These are phyloP conservation scores for Pestalotiopsis sp. DNA, from an alignment of 2,329 filamentous ascomycete genomes.

Conservation along the genomic window DNA sequence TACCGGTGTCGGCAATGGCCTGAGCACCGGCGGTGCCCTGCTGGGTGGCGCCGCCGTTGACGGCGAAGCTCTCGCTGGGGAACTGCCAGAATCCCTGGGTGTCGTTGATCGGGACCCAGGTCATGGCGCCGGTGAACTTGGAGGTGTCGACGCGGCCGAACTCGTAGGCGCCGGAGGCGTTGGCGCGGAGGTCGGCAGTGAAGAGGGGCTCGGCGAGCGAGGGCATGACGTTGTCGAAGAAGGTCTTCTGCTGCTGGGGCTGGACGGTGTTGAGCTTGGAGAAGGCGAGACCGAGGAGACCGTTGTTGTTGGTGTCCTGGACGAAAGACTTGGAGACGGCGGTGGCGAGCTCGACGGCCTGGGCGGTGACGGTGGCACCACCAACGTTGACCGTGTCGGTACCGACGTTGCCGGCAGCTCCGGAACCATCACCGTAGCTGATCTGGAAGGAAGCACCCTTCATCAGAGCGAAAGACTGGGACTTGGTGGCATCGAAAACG, in stretches of 20 bases:
- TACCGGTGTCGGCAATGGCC: constrained; percentile 60
- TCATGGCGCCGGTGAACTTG: constrained; percentile 36
- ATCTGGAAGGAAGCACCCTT: constrained; percentile 32
- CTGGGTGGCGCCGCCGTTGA: constrained; percentile 35
- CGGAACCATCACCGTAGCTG: constrained; percentile 36
- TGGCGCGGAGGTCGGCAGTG: constrained; percentile 35
- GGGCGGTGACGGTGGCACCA: constrained; percentile 30
- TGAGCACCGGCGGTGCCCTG: constrained; percentile 40
- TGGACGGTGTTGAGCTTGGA: constrained; percentile 34
- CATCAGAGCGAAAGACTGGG: constrained; percentile 31
- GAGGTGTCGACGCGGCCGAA: constrained; percentile 37
- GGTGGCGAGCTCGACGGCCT: constrained; percentile 34
- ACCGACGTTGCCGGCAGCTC: constrained; percentile 33
- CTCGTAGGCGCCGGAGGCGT: constrained; percentile 38
- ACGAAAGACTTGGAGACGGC: constrained; percentile 33
- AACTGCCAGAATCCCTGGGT: constrained; percentile 41
- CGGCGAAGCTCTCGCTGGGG: constrained; percentile 32
- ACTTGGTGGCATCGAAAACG: constrained; percentile 29
- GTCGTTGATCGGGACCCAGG: constrained; percentile 34
- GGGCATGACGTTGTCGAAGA: constrained; percentile 35
- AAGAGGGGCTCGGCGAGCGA: constrained; percentile 34
- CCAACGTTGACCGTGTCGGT: constrained; percentile 38
- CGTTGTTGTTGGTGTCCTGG: constrained; percentile 32
- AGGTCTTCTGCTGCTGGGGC: constrained; percentile 32
- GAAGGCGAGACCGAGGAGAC: constrained; percentile 36